Percentiles rank a stretch among this genome's conserved stretches.
phyloP scores from a whole-genome alignment of 2,329 filamentous ascomycete genomes.

The Volutella citrinella region DNA sequence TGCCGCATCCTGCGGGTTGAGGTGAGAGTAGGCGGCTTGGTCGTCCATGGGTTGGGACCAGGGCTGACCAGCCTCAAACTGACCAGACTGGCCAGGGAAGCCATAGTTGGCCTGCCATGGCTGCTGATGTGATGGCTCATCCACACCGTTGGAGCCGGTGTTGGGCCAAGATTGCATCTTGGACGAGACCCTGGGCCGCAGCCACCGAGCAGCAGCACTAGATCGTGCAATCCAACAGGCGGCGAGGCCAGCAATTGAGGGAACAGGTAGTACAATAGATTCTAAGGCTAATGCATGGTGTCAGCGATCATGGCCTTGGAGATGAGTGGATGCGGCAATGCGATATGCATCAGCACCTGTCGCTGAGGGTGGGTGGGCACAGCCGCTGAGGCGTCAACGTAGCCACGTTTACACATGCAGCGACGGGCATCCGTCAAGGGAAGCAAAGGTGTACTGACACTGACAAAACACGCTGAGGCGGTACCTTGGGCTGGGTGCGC shows the following conservation, averaged over 20 bases:
- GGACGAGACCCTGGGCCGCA: constrained; percentile 19
- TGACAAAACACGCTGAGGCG: constrained; percentile 12
- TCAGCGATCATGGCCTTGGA: constrained; percentile 28
- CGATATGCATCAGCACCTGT: constrained; percentile 7
- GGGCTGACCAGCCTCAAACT: constrained; percentile 37
- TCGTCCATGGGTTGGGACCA: constrained; percentile 37
- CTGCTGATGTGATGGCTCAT: constrained; percentile 29
- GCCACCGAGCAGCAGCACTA: constrained; percentile 19
- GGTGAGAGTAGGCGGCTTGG: constrained; percentile 31
- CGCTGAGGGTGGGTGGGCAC: constrained; percentile 14
- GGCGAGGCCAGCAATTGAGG: too few species aligned
- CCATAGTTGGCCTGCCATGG: constrained; percentile 35
- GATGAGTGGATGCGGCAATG: constrained; percentile 14
- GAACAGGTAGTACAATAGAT: too few species aligned
- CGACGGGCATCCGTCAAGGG: too few species aligned
- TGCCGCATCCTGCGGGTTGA: constrained; percentile 29
- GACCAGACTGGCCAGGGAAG: constrained; percentile 31
- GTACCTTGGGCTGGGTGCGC: constrained; percentile 16
- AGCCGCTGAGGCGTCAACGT: constrained; percentile 19
- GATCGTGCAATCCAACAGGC: constrained; percentile 20
- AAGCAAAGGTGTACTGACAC: constrained; percentile 29
- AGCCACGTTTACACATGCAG: too few species aligned
- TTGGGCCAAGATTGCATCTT: constrained; percentile 41
- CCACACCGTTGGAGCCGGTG: constrained; percentile 34
- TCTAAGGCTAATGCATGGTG: constrained; percentile 28